phyloP scores from a whole-genome alignment of 805 yeast species.

The Kodamaea restingae region DNA sequence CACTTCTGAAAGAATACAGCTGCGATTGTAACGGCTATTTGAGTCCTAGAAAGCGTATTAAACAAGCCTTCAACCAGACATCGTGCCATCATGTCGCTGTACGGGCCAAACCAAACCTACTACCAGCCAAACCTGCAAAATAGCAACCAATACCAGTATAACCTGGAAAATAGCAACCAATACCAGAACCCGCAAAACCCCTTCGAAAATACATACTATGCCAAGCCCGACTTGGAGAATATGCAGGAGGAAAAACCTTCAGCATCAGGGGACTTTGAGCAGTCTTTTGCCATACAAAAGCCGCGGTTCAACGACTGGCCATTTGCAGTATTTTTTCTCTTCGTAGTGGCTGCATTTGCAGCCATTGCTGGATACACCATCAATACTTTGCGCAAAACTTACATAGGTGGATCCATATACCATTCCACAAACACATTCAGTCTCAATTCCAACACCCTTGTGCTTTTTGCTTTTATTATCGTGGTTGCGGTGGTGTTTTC shows the following conservation, averaged over 20 bases:
- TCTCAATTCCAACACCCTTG: constrained; percentile 68
- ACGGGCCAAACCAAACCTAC: neutral
- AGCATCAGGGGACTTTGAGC: constrained; percentile 47
- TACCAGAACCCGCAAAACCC: too few species aligned
- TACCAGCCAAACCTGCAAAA: neutral
- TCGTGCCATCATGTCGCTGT: too few species aligned
- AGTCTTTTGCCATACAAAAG: constrained; percentile 59
- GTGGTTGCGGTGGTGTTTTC: constrained; percentile 60
- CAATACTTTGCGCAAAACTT: constrained; percentile 55
- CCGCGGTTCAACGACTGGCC: constrained; percentile 73
- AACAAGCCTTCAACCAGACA: too few species aligned
- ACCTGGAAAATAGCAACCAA: neutral
- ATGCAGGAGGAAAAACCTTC: constrained; percentile 31
- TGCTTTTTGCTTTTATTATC: constrained; percentile 63
- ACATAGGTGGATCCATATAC: constrained; percentile 64
- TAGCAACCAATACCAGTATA: neutral
- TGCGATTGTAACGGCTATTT: too few species aligned
- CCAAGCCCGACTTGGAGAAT: constrained; percentile 28
- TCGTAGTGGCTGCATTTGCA: constrained; percentile 57
- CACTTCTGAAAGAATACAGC: too few species aligned
- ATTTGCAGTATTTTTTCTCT: constrained; percentile 50
- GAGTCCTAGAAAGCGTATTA: too few species aligned
- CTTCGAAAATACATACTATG: constrained; percentile 8
- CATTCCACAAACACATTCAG: constrained; percentile 50
- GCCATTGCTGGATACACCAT: constrained; percentile 68